Evolutionary conservation across 331 rosid species (phyloP).

Genomic region (Malus hybrid): DNA sequence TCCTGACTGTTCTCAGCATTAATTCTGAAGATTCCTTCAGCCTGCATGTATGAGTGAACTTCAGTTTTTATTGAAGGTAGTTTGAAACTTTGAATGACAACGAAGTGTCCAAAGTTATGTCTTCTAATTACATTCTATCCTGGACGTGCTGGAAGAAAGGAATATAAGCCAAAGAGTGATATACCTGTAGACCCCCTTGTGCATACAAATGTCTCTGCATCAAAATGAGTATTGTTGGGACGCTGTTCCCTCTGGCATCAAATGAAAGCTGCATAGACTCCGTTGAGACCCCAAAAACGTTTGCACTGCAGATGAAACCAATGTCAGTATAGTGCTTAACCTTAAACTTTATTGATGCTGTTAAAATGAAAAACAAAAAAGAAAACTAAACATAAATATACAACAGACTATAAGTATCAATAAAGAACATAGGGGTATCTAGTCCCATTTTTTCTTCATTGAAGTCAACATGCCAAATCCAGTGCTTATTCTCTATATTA

Average conservation of each 20-base stretch:
- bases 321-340: slow-evolving; percentile 20
- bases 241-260: slow-evolving; percentile 95
- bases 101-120: background rate
- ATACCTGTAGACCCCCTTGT: slow-evolving; percentile 83
- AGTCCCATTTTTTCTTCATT: too few species aligned
- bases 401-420: background rate
- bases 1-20: slow-evolving; percentile 90
- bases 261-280: slow-evolving; percentile 98
- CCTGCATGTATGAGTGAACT: slow-evolving; percentile 39
- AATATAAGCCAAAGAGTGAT: slow-evolving; percentile 9
- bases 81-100: background rate
- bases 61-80: background rate
- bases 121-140: slow-evolving; percentile 2
- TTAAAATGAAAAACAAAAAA: background rate
- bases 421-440: background rate
- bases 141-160: slow-evolving; percentile 2
- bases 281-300: slow-evolving; percentile 94
- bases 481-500: too few species aligned
- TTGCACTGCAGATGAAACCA: slow-evolving; percentile 54
- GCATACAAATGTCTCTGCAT: slow-evolving; percentile 86
- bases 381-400: background rate
- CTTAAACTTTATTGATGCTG: background rate
- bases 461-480: too few species aligned
- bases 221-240: slow-evolving; percentile 78
- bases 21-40: slow-evolving; percentile 95